phyloP scores from a whole-genome alignment of 768 basidiomycete genomes.

The Psilocybe cyanescens region DNA sequence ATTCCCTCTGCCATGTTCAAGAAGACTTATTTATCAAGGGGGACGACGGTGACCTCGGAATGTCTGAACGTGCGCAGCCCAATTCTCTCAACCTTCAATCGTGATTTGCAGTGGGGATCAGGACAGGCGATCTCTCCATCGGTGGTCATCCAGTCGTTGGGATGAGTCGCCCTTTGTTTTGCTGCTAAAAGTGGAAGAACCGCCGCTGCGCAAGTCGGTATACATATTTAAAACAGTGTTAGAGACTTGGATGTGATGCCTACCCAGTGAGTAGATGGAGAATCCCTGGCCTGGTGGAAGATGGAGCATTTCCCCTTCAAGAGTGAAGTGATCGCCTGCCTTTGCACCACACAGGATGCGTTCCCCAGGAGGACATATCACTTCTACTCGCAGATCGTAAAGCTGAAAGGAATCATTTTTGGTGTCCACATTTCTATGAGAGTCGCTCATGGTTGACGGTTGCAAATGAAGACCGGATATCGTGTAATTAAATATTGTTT shows the following conservation, averaged over 20 bases:
- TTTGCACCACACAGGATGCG: conserved; percentile 69
- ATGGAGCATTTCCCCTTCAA: conserved; percentile 66
- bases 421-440: background rate
- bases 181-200: conserved; percentile 71
- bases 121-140: conserved; percentile 70
- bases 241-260: conserved; percentile 6
- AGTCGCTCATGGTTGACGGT: background rate
- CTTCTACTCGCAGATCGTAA: conserved; percentile 68
- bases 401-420: conserved; percentile 54
- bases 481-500: background rate
- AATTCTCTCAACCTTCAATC: conserved; percentile 52
- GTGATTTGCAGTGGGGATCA: conserved; percentile 66
- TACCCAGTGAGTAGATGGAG: conserved; percentile 70
- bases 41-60: conserved; percentile 56
- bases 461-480: background rate
- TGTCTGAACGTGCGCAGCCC: conserved; percentile 58
- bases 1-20: background rate
- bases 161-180: conserved; percentile 59
- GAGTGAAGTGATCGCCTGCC: conserved; percentile 61
- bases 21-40: conserved; percentile 20
- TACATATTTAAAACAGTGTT: background rate
- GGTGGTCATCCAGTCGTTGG: conserved; percentile 71
- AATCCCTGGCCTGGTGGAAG: conserved; percentile 67
- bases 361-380: conserved; percentile 58
- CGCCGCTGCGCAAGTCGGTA: conserved; percentile 40